These are phyloP conservation scores for Arbutus unedo DNA, from an alignment of 148 eudicot species.

Conservation along the genomic window DNA sequence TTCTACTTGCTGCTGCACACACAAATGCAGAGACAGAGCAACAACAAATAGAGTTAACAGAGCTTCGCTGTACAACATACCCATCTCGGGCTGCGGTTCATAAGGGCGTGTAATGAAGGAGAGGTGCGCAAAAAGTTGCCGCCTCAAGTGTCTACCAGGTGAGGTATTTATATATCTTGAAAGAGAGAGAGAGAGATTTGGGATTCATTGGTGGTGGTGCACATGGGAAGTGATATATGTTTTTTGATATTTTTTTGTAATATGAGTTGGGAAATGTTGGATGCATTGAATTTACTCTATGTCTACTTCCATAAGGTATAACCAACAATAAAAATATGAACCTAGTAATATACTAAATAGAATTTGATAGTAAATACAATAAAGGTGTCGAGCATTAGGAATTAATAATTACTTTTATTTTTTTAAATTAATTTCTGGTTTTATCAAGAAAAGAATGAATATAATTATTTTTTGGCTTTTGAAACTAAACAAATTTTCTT, in stretches of 20 bases:
- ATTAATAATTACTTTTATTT: too few species aligned
- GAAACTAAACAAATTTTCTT: too few species aligned
- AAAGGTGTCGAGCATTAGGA: too few species aligned
- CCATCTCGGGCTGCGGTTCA: conserved; percentile 16
- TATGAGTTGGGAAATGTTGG: conserved; percentile 3
- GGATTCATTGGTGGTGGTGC: neutral
- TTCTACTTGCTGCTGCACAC: too few species aligned
- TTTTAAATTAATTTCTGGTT: too few species aligned
- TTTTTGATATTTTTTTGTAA: neutral
- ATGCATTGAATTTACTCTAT: neutral
- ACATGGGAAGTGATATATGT: neutral
- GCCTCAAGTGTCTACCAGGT: neutral
- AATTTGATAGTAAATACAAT: too few species aligned
- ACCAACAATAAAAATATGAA: too few species aligned
- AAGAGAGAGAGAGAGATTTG: neutral
- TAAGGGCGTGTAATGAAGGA: neutral
- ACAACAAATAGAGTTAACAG: conserved; percentile 10
- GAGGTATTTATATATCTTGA: neutral
- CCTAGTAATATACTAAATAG: too few species aligned
- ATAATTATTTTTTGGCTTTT: too few species aligned
- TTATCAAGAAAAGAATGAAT: too few species aligned
- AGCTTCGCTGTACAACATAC: conserved; percentile 1
- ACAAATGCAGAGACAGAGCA: too few species aligned
- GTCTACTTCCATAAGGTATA: too few species aligned
- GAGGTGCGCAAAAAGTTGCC: conserved; percentile 7